phyloP scores from a whole-genome alignment of 225 moss, liverwort and hornwort genomes.

The Bryoerythrophyllum caledonicum region DNA sequence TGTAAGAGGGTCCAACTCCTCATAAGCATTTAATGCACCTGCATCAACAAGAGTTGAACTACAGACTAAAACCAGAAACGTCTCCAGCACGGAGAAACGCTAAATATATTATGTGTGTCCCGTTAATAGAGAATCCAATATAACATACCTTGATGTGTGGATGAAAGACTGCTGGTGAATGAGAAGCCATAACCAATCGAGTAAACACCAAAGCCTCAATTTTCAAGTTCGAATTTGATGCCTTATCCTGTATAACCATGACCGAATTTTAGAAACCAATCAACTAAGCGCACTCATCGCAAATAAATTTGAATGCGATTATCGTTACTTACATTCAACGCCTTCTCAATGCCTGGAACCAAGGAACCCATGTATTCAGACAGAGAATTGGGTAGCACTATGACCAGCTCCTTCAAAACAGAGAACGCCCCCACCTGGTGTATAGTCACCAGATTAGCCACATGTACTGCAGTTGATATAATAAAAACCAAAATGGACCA shows the following conservation, averaged over 20 bases:
- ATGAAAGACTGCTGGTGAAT: slow-evolving; percentile 92
- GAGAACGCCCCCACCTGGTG: slow-evolving; percentile 95
- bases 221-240: slow-evolving; percentile 97
- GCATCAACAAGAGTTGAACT: slow-evolving; percentile 13
- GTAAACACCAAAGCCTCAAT: slow-evolving; percentile 96
- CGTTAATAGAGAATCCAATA: slow-evolving; percentile 4
- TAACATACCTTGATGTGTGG: slow-evolving; percentile 85
- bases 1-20: slow-evolving; percentile 16
- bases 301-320: slow-evolving; percentile 9
- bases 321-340: slow-evolving; percentile 80
- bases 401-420: slow-evolving; percentile 98
- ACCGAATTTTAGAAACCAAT: slow-evolving; percentile 15
- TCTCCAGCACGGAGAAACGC: slow-evolving; percentile 5
- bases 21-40: slow-evolving; percentile 12
- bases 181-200: slow-evolving; percentile 93
- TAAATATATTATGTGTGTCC: neutral
- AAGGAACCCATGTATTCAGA: slow-evolving; percentile 95
- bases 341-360: slow-evolving; percentile 98
- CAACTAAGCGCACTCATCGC: slow-evolving; percentile 2
- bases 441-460: slow-evolving; percentile 24
- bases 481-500: slow-evolving; percentile 9
- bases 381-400: slow-evolving; percentile 88
- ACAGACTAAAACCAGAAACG: slow-evolving; percentile 1
- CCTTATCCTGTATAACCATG: slow-evolving; percentile 72
- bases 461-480: slow-evolving; percentile 8